A percentile compares a stretch with the other conserved stretches of the same genome.
phyloP scores from a whole-genome alignment of 2,329 filamentous ascomycete species.

The Berkeleyomyces basicola region DNA sequence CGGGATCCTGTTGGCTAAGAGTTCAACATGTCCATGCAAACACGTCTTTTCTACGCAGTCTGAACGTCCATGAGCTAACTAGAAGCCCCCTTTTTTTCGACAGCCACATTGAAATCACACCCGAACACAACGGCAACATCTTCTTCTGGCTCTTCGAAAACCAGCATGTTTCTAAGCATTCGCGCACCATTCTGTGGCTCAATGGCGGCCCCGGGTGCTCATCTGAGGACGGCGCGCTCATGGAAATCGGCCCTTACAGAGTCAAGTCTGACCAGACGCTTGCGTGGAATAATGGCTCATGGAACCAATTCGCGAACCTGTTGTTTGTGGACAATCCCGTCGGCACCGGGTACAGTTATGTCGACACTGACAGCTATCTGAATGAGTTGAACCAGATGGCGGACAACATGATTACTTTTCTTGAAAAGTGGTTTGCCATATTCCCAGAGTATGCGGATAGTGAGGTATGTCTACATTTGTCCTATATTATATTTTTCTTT shows the following conservation, averaged over 20 bases:
- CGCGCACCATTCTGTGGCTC: constrained; percentile 87
- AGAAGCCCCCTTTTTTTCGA: background rate
- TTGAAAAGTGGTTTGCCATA: constrained; percentile 78
- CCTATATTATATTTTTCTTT: background rate
- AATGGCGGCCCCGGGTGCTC: constrained; percentile 96
- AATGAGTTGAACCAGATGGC: constrained; percentile 82
- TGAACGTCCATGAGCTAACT: background rate
- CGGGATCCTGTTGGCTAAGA: no score
- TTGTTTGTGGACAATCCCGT: constrained; percentile 96
- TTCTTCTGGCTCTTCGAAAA: constrained; percentile 99
- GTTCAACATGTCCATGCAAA: background rate
- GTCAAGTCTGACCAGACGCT: constrained; percentile 58
- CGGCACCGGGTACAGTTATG: constrained; percentile 91
- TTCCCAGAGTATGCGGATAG: constrained; percentile 87
- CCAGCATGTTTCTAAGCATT: constrained; percentile 78
- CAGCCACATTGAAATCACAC: constrained; percentile 81
- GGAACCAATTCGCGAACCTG: constrained; percentile 95
- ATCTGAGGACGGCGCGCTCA: constrained; percentile 89
- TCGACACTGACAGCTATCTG: constrained; percentile 74
- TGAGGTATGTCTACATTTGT: constrained; percentile 51
- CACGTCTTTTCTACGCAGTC: background rate
- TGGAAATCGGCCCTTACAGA: constrained; percentile 89
- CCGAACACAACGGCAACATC: constrained; percentile 74
- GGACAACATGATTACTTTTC: constrained; percentile 67
- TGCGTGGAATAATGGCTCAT: constrained; percentile 78